phyloP scores from a whole-genome alignment of 176 grass and related monocot genomes.

The Musa schizocarpa region DNA sequence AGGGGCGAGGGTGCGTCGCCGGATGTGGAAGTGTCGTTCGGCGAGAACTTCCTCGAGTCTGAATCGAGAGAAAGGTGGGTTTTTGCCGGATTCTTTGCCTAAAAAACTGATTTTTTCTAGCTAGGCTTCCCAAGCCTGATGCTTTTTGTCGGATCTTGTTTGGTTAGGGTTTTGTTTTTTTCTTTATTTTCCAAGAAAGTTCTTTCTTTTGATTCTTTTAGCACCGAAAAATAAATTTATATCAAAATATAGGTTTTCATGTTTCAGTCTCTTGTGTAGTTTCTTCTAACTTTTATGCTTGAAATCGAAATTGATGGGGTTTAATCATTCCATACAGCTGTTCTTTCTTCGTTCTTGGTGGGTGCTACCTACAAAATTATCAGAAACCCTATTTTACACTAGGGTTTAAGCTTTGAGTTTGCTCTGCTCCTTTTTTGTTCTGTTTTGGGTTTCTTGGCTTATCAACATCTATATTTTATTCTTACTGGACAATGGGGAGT shows the following conservation, averaged over 20 bases:
- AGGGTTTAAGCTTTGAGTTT: too few relatives aligned
- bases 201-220: background rate
- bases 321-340: too few relatives aligned
- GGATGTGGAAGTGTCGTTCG: conserved; percentile 8
- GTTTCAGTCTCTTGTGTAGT: background rate
- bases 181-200: background rate
- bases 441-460: too few relatives aligned
- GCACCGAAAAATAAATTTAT: background rate
- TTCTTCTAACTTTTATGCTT: background rate
- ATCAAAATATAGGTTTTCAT: background rate
- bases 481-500: too few relatives aligned
- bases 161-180: background rate
- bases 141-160: background rate
- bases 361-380: background rate
- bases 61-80: conserved; percentile 18
- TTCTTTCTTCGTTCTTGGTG: background rate
- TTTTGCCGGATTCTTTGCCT: background rate
- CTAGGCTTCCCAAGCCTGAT: background rate
- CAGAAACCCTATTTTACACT: too few relatives aligned
- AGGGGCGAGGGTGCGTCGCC: background rate
- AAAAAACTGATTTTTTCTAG: background rate
- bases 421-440: too few relatives aligned
- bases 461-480: too few relatives aligned
- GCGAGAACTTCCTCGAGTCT: conserved; percentile 9
- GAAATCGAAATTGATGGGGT: too few relatives aligned